These are phyloP conservation scores for Phylloporus arenicola DNA, from an alignment of 768 basidiomycete genomes.

Conservation along the genomic window DNA sequence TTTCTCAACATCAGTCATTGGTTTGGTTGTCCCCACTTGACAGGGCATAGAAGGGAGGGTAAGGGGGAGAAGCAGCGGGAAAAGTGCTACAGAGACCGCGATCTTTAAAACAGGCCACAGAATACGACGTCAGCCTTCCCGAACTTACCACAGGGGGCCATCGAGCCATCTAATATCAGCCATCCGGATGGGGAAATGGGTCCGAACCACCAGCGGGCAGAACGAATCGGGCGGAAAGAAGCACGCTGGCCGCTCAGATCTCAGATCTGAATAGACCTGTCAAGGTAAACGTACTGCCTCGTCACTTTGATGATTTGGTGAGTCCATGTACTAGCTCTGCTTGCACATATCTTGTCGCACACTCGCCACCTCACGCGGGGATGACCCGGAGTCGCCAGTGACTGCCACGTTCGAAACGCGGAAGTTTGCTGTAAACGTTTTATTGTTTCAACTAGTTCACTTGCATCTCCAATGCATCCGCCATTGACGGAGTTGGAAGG, in stretches of 20 bases:
- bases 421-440: background rate
- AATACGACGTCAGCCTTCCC: constrained; percentile 18
- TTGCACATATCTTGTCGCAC: background rate
- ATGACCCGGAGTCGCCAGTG: background rate
- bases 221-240: constrained; percentile 8
- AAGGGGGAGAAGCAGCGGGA: constrained; percentile 9
- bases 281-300: constrained; percentile 1
- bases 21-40: constrained; percentile 5
- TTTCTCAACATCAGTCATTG: constrained; percentile 31
- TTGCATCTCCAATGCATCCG: constrained; percentile 22
- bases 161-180: constrained; percentile 9
- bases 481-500: constrained; percentile 20
- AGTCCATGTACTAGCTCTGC: background rate
- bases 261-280: constrained; percentile 3
- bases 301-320: background rate
- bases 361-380: background rate
- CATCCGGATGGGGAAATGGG: constrained; percentile 2
- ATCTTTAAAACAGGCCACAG: constrained; percentile 25
- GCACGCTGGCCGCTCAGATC: background rate
- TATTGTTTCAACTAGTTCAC: constrained; percentile 1
- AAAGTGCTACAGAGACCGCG: background rate
- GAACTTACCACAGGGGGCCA: constrained; percentile 23
- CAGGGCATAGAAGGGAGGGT: constrained; percentile 8
- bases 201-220: constrained; percentile 6
- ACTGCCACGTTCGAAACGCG: background rate